Percentiles rank a stretch among this genome's conserved stretches.
Evolutionary conservation across 169 alveolate genomes (phyloP).

Genomic region (Plasmodium relictum): DNA sequence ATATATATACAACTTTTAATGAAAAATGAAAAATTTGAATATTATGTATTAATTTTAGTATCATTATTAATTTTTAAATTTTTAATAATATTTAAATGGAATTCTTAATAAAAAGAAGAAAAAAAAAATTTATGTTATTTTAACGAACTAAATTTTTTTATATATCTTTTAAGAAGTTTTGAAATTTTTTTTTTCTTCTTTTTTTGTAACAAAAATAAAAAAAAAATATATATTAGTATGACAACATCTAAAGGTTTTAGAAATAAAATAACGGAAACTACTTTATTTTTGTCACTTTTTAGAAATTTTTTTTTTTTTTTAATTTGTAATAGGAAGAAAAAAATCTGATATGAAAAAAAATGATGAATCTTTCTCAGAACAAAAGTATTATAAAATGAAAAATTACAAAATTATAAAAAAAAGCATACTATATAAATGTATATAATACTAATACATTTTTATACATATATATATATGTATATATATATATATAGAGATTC

Average conservation of each 20-base stretch:
- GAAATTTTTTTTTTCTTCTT: background rate
- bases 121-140: no score
- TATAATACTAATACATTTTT: background rate
- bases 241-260: conserved; percentile 8
- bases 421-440: background rate
- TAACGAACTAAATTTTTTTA: no score
- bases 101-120: no score
- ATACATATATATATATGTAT: background rate
- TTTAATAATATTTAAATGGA: no score
- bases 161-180: background rate
- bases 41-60: no score
- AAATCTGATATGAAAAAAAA: conserved; percentile 51
- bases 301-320: background rate
- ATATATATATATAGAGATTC: conserved; percentile 10
- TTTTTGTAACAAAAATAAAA: background rate
- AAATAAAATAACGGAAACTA: background rate
- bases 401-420: background rate
- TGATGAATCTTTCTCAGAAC: conserved; percentile 48
- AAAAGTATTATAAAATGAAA: conserved; percentile 4
- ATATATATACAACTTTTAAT: no score
- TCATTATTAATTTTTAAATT: no score
- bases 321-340: conserved; percentile 42
- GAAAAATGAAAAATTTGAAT: no score
- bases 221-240: background rate
- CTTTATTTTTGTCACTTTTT: background rate